phyloP scores from a whole-genome alignment of 1,284 basidiomycete species.

The Heterobasidion irregulare region DNA sequence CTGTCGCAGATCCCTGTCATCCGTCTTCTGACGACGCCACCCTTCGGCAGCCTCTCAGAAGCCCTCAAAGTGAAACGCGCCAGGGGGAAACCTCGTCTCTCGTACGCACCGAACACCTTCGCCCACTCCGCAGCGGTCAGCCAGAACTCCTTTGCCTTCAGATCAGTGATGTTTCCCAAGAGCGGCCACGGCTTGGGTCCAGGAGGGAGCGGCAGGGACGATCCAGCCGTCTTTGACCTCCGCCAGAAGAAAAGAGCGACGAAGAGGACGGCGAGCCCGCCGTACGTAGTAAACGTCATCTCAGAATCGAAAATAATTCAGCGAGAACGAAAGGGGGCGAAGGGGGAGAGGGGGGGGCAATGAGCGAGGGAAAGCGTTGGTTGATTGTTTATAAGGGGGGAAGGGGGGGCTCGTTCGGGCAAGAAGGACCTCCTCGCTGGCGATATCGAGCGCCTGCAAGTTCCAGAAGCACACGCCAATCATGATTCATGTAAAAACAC shows the following conservation, averaged over 20 bases:
- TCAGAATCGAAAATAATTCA: too few relatives aligned
- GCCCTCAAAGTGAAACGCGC: too few relatives aligned
- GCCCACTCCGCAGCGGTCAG: constrained; percentile 23
- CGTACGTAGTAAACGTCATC: too few relatives aligned
- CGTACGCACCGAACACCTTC: constrained; percentile 17
- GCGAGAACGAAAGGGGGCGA: too few relatives aligned
- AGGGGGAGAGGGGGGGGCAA: too few relatives aligned
- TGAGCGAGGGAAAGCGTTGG: too few relatives aligned
- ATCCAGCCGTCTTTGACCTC: not conserved
- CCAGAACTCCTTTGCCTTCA: constrained; percentile 40
- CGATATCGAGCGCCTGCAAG: not conserved
- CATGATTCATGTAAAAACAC: too few relatives aligned
- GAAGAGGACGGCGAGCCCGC: not conserved
- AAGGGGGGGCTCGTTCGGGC: not conserved
- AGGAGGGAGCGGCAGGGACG: constrained; percentile 33
- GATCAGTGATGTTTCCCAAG: constrained; percentile 53
- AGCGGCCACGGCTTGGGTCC: constrained; percentile 59
- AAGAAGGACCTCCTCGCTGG: not conserved
- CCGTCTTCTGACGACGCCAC: too few relatives aligned
- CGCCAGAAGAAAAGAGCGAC: not conserved
- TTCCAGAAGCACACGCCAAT: not conserved
- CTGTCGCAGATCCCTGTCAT: too few relatives aligned
- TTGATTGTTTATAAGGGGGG: not conserved
- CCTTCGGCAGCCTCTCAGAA: too few relatives aligned
- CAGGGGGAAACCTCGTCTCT: too few relatives aligned